Evolutionary conservation across 768 basidiomycete genomes (phyloP).

Genomic region (Coprinopsis cinerea): DNA sequence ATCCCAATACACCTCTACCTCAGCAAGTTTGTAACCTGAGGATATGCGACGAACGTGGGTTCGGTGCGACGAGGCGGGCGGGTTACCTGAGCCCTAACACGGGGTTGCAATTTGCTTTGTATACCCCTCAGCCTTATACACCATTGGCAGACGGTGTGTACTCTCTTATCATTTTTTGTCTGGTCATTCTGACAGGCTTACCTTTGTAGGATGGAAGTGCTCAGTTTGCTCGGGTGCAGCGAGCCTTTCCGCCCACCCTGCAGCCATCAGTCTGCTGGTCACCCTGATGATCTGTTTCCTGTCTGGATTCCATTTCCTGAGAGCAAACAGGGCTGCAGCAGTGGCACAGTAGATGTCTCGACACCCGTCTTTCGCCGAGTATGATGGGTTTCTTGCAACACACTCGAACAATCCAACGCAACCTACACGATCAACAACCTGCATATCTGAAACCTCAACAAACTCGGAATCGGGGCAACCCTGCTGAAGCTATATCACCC

Average conservation of each 20-base stretch:
- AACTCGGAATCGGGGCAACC: not conserved
- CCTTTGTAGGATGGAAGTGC: conserved; percentile 49
- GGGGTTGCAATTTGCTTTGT: conserved; percentile 75
- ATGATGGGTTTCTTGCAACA: too few species aligned
- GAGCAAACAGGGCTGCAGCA: conserved; percentile 12
- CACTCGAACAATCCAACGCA: not conserved
- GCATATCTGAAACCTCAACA: not conserved
- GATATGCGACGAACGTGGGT: conserved; percentile 79
- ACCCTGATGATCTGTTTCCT: conserved; percentile 59
- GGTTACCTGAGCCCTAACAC: conserved; percentile 69
- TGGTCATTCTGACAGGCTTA: not conserved
- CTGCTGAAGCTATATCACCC: too few species aligned
- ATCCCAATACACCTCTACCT: conserved; percentile 61
- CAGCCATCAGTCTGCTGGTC: conserved; percentile 46
- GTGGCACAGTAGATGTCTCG: not conserved
- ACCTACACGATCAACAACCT: not conserved
- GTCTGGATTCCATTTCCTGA: conserved; percentile 55
- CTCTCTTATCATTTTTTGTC: not conserved
- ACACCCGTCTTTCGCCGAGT: too few species aligned
- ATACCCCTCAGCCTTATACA: conserved; percentile 71
- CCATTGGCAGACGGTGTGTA: conserved; percentile 37
- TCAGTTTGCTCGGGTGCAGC: conserved; percentile 39
- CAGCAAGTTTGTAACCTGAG: conserved; percentile 72
- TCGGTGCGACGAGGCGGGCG: conserved; percentile 46
- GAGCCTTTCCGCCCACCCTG: conserved; percentile 42